Conservation (phyloP, 164 flowering plant species). For the Vitis vinifera region DNA sequence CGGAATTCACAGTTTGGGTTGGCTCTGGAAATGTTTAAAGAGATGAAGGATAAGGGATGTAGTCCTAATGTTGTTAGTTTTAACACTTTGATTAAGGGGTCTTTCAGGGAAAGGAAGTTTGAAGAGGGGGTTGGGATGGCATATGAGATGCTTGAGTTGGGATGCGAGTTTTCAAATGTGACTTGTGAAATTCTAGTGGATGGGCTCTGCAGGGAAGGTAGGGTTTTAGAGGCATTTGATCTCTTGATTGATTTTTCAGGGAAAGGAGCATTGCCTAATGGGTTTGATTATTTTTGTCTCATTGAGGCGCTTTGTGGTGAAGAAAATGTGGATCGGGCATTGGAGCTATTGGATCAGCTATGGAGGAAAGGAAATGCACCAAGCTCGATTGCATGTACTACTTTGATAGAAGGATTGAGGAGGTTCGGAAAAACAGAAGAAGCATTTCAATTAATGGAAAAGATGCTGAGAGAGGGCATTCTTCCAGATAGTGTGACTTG, state of each 20-base stretch:
- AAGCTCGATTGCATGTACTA: slow-evolving; percentile 57
- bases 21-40: slow-evolving; percentile 73
- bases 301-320: slow-evolving; percentile 56
- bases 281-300: slow-evolving; percentile 54
- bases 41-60: slow-evolving; percentile 72
- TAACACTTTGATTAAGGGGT: slow-evolving; percentile 79
- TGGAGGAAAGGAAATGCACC: slow-evolving; percentile 59
- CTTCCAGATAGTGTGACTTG: slow-evolving; percentile 75
- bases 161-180: slow-evolving; percentile 57
- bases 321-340: slow-evolving; percentile 42
- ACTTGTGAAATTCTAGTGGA: slow-evolving; percentile 81
- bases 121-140: slow-evolving; percentile 78
- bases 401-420: slow-evolving; percentile 71
- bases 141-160: slow-evolving; percentile 83
- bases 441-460: slow-evolving; percentile 48
- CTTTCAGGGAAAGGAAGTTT: slow-evolving; percentile 57
- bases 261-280: slow-evolving; percentile 59
- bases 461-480: slow-evolving; percentile 59
- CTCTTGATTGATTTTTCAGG: slow-evolving; percentile 55
- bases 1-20: slow-evolving; percentile 44
- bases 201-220: slow-evolving; percentile 67
- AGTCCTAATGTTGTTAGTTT: slow-evolving; percentile 86
- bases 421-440: slow-evolving; percentile 35
- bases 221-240: slow-evolving; percentile 47
- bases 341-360: slow-evolving; percentile 50